These are phyloP conservation scores for Dichotomopilus funicola DNA, from an alignment of 2,329 filamentous ascomycete genomes.

Conservation along the genomic window DNA sequence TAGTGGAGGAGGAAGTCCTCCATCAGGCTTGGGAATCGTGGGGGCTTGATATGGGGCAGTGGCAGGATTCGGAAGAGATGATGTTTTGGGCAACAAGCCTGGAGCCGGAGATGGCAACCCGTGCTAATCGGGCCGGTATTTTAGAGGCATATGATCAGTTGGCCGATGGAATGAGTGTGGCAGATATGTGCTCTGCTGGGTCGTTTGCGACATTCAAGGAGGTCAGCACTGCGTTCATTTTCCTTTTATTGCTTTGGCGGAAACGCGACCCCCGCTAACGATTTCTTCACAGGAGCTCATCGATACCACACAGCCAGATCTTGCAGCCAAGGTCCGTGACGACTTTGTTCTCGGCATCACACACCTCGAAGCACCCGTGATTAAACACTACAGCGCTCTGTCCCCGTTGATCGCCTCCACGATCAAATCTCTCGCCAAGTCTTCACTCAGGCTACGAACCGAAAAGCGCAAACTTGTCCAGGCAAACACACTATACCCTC, in stretches of 20 bases:
- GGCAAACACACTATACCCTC: conserved; percentile 19
- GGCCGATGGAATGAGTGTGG: conserved; percentile 55
- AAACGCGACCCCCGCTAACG: conserved; percentile 10
- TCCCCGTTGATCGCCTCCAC: conserved; percentile 28
- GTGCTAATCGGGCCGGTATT: conserved; percentile 26
- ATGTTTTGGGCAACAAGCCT: conserved; percentile 32
- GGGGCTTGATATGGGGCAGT: conserved; percentile 56
- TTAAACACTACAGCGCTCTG: conserved; percentile 29
- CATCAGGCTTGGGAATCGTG: conserved; percentile 62
- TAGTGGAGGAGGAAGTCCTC: conserved; percentile 55
- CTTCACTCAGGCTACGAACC: conserved; percentile 24
- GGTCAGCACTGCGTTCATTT: conserved; percentile 21
- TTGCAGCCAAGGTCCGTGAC: conserved; percentile 41
- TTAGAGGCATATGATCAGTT: conserved; percentile 50
- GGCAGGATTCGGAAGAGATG: conserved; percentile 40
- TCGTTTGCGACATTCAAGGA: conserved; percentile 38
- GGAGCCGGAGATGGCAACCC: conserved; percentile 4
- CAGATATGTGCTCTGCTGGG: conserved; percentile 53
- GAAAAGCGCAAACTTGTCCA: conserved; percentile 1
- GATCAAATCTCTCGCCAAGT: conserved; percentile 30
- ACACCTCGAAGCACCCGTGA: conserved; percentile 41
- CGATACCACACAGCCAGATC: conserved; percentile 57
- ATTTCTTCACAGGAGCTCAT: conserved; percentile 38
- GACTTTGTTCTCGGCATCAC: conserved; percentile 45
- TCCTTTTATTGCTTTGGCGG: neutral